Conservation (phyloP, 345 rosid species). For the Eucalyptus regnans region DNA sequence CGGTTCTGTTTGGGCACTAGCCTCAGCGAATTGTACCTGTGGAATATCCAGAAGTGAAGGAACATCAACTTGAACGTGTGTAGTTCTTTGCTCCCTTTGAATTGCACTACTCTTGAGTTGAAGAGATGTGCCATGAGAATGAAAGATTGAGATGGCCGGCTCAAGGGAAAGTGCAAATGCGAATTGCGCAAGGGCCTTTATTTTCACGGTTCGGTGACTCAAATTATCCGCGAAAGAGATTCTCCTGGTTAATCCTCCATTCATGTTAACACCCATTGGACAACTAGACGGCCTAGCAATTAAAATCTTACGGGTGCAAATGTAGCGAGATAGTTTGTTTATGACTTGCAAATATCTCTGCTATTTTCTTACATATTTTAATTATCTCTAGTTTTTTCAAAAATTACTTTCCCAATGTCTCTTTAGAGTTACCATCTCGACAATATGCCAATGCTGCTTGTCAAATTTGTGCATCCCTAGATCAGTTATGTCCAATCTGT, state of each 20-base stretch:
- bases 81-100: too few relatives aligned
- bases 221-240: background rate
- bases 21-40: rapidly evolving
- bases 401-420: background rate
- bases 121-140: background rate
- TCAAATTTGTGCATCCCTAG: background rate
- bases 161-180: background rate
- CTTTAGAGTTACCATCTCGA: background rate
- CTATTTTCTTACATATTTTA: background rate
- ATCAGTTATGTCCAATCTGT: background rate
- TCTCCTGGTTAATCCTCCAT: background rate
- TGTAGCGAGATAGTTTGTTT: background rate
- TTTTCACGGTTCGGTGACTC: background rate
- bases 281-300: background rate
- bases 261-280: background rate
- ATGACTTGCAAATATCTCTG: background rate
- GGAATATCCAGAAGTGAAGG: too few relatives aligned
- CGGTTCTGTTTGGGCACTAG: rapidly evolving
- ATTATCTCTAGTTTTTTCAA: background rate
- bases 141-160: background rate
- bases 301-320: background rate
- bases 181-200: background rate
- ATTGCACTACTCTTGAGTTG: background rate
- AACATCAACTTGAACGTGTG: rapidly evolving
- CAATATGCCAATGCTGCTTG: background rate